phyloP scores from a whole-genome alignment of 305 asterid genomes.

The Solanum chacoense region DNA sequence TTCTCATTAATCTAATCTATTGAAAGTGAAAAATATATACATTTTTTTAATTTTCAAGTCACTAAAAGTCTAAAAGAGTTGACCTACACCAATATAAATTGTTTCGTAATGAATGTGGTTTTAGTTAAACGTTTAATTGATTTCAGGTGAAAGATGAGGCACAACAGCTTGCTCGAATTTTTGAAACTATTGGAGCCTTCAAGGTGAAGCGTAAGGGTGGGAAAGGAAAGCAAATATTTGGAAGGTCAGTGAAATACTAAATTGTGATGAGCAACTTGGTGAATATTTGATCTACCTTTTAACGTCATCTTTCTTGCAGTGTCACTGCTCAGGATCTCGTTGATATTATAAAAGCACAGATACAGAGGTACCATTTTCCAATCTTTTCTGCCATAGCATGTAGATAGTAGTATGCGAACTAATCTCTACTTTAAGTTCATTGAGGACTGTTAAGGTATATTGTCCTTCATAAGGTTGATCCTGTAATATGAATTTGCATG shows the following conservation, averaged over 20 bases:
- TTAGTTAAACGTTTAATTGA: not conserved
- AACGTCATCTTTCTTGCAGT: constrained; percentile 20
- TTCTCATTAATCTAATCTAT: not conserved
- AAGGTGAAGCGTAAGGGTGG: constrained; percentile 98
- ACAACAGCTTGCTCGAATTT: constrained; percentile 65
- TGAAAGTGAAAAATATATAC: not conserved
- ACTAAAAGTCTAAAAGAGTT: not conserved
- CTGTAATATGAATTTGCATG: not conserved
- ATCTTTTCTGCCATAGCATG: not conserved
- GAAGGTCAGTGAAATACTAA: constrained; percentile 38
- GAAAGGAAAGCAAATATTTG: constrained; percentile 87
- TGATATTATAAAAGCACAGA: constrained; percentile 91
- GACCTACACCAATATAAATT: not conserved
- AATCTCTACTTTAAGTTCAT: not conserved
- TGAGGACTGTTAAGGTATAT: not conserved
- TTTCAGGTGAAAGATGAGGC: constrained; percentile 89
- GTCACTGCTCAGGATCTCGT: constrained; percentile 97
- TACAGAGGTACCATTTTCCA: constrained; percentile 52
- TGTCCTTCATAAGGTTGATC: not conserved
- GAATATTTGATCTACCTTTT: not conserved
- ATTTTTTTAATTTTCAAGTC: not conserved
- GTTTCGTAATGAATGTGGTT: not conserved
- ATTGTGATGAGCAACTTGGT: not conserved
- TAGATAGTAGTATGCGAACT: not conserved
- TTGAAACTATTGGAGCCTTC: constrained; percentile 93